phyloP scores from a whole-genome alignment of 768 basidiomycete genomes.

The Rhodocollybia butyracea region DNA sequence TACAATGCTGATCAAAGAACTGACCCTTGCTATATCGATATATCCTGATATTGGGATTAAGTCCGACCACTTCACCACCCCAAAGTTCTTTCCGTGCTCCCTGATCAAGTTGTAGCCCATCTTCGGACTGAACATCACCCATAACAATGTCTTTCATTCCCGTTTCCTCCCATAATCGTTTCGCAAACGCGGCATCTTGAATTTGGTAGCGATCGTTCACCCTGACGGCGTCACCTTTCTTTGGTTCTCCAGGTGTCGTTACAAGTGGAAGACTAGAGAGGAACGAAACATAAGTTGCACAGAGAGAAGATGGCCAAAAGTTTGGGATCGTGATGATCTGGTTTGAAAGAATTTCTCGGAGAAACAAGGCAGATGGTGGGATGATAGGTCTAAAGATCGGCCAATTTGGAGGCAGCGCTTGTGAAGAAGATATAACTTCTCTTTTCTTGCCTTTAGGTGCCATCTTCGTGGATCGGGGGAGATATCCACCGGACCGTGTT shows the following conservation, averaged over 20 bases:
- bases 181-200: background rate
- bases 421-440: background rate
- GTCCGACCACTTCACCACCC: slow-evolving; percentile 2
- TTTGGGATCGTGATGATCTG: background rate
- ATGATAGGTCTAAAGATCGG: background rate
- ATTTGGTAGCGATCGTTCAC: slow-evolving; percentile 6
- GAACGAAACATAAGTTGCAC: slow-evolving; percentile 4
- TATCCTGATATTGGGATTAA: slow-evolving; percentile 2
- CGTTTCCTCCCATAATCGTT: slow-evolving; percentile 4
- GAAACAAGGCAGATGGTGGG: background rate
- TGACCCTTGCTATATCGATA: slow-evolving; percentile 5
- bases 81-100: background rate
- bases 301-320: slow-evolving; percentile 2
- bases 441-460: background rate
- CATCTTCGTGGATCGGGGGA: no score
- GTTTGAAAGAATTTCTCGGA: background rate
- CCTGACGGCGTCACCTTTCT: slow-evolving; percentile 6
- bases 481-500: no score
- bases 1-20: slow-evolving; percentile 5
- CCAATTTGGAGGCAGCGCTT: background rate
- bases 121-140: background rate
- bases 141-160: slow-evolving; percentile 1
- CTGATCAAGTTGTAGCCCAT: background rate
- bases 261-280: background rate
- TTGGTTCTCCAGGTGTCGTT: slow-evolving; percentile 2